Conservation (phyloP, 805 yeast genomes). For the Kodamaea lidongshanica region DNA sequence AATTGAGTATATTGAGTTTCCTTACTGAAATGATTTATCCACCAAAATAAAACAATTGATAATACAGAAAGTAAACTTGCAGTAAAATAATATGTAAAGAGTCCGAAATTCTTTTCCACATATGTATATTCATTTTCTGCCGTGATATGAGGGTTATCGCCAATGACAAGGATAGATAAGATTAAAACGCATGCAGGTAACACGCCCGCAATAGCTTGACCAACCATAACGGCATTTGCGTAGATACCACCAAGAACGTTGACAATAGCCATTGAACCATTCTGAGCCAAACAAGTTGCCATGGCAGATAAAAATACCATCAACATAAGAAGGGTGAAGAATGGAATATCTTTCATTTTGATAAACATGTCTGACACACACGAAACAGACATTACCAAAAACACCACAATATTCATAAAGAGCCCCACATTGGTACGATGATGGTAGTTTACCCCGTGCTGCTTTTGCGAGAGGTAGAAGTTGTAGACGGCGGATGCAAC, state of each 20-base stretch:
- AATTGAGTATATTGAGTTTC: conserved; percentile 10
- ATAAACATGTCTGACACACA: conserved; percentile 34
- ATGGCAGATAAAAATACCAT: conserved; percentile 61
- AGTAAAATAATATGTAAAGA: conserved; percentile 42
- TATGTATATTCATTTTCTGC: conserved; percentile 13
- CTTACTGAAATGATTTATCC: conserved; percentile 24
- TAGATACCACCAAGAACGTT: conserved; percentile 68
- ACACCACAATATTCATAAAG: conserved; percentile 48
- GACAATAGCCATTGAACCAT: conserved; percentile 83
- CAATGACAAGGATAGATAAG: conserved; percentile 42
- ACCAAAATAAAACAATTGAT: conserved; percentile 36
- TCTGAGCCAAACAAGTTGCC: conserved; percentile 81
- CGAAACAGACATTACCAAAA: conserved; percentile 51
- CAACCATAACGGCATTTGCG: conserved; percentile 90
- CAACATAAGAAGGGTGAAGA: conserved; percentile 52
- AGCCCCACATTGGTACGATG: conserved; percentile 58
- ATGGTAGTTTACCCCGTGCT: conserved; percentile 52
- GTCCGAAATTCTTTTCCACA: conserved; percentile 35
- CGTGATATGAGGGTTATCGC: conserved; percentile 16
- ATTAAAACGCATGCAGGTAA: conserved; percentile 73
- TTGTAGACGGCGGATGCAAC: conserved; percentile 56
- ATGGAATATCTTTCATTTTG: conserved; percentile 31
- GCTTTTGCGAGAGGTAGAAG: conserved; percentile 58
- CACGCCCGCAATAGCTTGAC: conserved; percentile 93
- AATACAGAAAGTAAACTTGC: conserved; percentile 43